Evolutionary conservation across 2,329 filamentous ascomycete species (phyloP), one percentile per base, ranked within the genome.

Genomic region (Rosellinia necatrix): DNA sequence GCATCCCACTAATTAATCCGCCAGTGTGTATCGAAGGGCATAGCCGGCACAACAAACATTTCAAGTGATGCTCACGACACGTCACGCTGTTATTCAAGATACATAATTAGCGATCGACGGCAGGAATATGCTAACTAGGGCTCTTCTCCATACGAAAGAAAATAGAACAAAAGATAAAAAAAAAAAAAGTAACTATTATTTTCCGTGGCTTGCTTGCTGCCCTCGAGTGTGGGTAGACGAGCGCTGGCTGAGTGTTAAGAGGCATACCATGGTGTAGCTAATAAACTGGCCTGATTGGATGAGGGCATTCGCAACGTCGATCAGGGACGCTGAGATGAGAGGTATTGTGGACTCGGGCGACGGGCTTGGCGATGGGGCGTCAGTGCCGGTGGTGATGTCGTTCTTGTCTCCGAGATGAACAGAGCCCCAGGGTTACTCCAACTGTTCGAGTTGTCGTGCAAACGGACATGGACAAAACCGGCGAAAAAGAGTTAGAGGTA

Each of bases 21-120:
- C 29, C 41, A 15, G 22, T 24, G 12, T 37, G 48, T 22, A 32
- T 38, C 35, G 22, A 52, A 43, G 32, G 17, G 30, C 34, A 7
- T 24, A 24, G 17, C 19, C 42, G 21, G 15, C 25, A 44, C 40
- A 35, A 64, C 75, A 66, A 48, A 76, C 77, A 80, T 70, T 75
- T 78, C 13, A 79, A 65, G 63, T 79, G 77, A 61, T 78, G 74
- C 55, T 77, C 74, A 59, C 77, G 75, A 65, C 77, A 80, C 42
- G 74, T 76, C 63, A 76, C 72, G 63, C 76, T 79, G 63, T 53
- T 51, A 47, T 34, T 15, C n/a, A 48, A 30, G n/a, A 17, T 32
- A 38, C 37, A 60, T 42, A 56, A 64, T 64, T 32, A 61, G 60
- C 37, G 47, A 58, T 25, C 38, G 38, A n/a, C 32, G 30, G 21